Evolutionary conservation across 768 basidiomycete species (phyloP).

Genomic region (Tylopilus balloui): DNA sequence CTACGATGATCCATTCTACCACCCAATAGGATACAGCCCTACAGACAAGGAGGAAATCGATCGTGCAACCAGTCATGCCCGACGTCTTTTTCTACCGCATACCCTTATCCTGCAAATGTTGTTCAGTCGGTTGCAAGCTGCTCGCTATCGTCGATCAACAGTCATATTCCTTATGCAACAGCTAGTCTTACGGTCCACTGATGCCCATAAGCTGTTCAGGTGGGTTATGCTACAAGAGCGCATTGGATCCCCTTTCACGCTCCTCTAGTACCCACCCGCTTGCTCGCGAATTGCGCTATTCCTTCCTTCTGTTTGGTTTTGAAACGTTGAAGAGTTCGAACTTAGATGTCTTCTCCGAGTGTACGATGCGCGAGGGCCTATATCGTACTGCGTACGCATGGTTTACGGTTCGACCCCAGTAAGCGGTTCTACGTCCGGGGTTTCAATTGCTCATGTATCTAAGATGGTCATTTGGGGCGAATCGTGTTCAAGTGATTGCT

Average conservation of each 20-base stretch:
- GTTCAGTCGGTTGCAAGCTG: slow-evolving; percentile 89
- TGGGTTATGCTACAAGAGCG: slow-evolving; percentile 27
- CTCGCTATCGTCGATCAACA: slow-evolving; percentile 78
- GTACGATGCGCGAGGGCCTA: slow-evolving; percentile 64
- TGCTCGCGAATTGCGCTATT: slow-evolving; percentile 85
- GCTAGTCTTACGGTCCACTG: slow-evolving; percentile 76
- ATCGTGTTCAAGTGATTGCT: slow-evolving; percentile 82
- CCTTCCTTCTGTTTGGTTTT: slow-evolving; percentile 89
- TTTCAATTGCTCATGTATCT: not conserved
- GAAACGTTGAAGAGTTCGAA: slow-evolving; percentile 86
- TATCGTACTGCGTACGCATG: slow-evolving; percentile 83
- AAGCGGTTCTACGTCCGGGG: slow-evolving; percentile 28
- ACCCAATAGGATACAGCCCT: slow-evolving; percentile 83
- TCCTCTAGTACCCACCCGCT: slow-evolving; percentile 78
- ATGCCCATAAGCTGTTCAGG: slow-evolving; percentile 72
- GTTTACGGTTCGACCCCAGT: slow-evolving; percentile 96
- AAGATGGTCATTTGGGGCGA: slow-evolving; percentile 97
- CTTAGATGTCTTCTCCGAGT: slow-evolving; percentile 79
- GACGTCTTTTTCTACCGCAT: slow-evolving; percentile 78
- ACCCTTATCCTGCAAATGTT: slow-evolving; percentile 80
- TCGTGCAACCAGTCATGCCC: slow-evolving; percentile 61
- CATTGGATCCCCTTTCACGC: not conserved
- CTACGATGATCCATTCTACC: slow-evolving; percentile 82
- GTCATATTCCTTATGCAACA: slow-evolving; percentile 84
- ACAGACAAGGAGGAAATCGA: slow-evolving; percentile 84